Evolutionary conservation across 805 yeast genomes (phyloP), one percentile per base, ranked within the genome.

Genomic region (Kodamaea kaohsiungensis): DNA sequence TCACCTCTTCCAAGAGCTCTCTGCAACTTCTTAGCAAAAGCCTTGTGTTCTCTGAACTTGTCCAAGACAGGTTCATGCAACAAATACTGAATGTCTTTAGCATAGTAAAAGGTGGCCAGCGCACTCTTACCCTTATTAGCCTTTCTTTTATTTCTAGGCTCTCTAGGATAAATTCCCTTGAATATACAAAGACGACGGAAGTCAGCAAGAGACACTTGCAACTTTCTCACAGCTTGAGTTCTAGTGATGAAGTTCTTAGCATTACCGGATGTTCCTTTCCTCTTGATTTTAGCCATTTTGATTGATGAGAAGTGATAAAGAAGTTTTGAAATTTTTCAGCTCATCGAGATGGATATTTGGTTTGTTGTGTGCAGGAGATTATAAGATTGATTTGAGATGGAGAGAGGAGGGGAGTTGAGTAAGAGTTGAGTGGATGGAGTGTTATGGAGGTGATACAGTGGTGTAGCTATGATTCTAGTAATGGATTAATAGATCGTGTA

Each of bases 81-180:
- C 62, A 95, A 78, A 71, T 93, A 95, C 72, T 92, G 97, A 60
- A 95, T 95, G 71, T 95, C 99, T 72, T 91, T 95, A 59, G 87
- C 71, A 70, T 91, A 93, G 75, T 95, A 95, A 70, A 95, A 96
- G 2, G 99, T 95, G 19, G 88, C 88, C 16, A 27, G 43, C 22
- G 96, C 96, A 7, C 98, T 90, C n/a, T 97, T 89, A 18, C 99
- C 98, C 73, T 91, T 95, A 73, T 91, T 93, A 56, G 98, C 97
- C 80, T 91, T 92, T 84, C 88, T 91, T 77, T 92, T 95, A 73
- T 90, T 91, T 64, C 92, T 80, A 47, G 98, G 98, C 68, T 91
- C 98, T 70, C 99, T 84, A 52, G 99, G 99, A 69, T 91, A 95
- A 59, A 95, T 92, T 51, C 99, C 99, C 72, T 95, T 95, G 81